Percentiles rank a stretch among this genome's conserved stretches.
Evolutionary conservation across 139 green algal genomes (phyloP).

Genomic region (Medakamo hakoo): DNA sequence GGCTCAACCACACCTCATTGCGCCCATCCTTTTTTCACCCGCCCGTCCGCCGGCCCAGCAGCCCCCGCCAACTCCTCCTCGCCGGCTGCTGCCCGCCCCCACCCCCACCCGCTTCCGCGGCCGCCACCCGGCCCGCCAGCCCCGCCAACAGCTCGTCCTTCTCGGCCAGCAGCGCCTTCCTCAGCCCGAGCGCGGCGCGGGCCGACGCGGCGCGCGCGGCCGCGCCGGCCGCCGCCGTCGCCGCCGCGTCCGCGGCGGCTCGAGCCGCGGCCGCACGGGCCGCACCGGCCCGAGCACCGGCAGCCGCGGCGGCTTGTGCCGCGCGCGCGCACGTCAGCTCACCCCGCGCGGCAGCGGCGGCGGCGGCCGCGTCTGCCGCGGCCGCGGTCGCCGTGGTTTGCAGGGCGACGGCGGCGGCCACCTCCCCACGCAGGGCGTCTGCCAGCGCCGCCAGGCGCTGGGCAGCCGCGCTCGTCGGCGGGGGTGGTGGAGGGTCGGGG

Average conservation of each 20-base stretch:
- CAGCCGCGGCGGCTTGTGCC: not conserved
- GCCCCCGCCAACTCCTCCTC: not conserved
- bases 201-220: no score
- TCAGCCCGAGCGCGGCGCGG: not conserved
- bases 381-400: no score
- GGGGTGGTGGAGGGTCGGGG: no score
- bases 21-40: no score
- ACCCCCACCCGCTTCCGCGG: not conserved
- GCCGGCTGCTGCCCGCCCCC: not conserved
- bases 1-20: no score
- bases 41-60: not conserved
- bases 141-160: not conserved
- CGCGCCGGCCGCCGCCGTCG: not conserved
- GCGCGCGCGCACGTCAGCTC: not conserved
- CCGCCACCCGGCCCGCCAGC: not conserved
- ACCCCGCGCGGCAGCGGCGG: no score
- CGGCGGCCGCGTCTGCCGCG: not conserved
- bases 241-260: not conserved
- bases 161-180: not conserved
- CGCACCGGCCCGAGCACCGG: not conserved
- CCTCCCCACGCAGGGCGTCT: no score
- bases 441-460: no score
- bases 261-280: not conserved
- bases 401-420: no score
- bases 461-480: no score